Base-by-base conservation (phyloP, 768 basidiomycete species). In the Phylloporus arenicola region DNA sequence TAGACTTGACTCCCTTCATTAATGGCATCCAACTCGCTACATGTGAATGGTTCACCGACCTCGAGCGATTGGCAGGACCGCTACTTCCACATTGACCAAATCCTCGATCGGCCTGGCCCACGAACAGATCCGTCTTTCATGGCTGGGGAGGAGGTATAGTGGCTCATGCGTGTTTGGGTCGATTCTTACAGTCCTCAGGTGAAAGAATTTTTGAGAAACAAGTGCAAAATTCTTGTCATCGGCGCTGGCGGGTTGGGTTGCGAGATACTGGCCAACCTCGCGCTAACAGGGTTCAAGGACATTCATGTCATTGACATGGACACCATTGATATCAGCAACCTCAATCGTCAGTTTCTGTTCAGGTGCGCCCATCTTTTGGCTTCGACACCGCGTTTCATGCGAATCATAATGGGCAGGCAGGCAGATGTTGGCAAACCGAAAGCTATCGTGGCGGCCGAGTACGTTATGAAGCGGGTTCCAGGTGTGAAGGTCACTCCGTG, bases 251-350 rank as follows among this genome's bases (percentile, higher is more conserved):
- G 96, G 49, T 75, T 99, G 37, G 96, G 96, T 11, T 99, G 88
- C 70, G 96, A 99, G 75, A 98, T 98, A 57, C 77, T 99, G 37
- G 89, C 94, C 52, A 96, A 98, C 70, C 80, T 99, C 44, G 95
- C 96, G 20, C 71, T 98, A 58, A 88, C 91, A 40, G 96, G 96
- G 22, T 99, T 98, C 83, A 90, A 88, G 70, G 90, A 98, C 63
- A 96, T 98, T 57, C 92, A 97, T 75, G 94, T 99, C 53, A 98
- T 99, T 65, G 96, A 99, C 76, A 98, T 99, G 94, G 95, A 99
- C 75, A 97, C 95, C 14, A 99, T 98, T 67, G 95, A 99, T 71
- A 89, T 99, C 64, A 97, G 93, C 64, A 99, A 99, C 69, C 77
- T 99, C 57, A 99, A 99, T 69, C 81, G 96, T 44, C 96, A 99